Evolutionary conservation across 176 grass and related monocot genomes (phyloP), one percentile per base, ranked within the genome.

Genomic region (Hyparrhenia diplandra): DNA sequence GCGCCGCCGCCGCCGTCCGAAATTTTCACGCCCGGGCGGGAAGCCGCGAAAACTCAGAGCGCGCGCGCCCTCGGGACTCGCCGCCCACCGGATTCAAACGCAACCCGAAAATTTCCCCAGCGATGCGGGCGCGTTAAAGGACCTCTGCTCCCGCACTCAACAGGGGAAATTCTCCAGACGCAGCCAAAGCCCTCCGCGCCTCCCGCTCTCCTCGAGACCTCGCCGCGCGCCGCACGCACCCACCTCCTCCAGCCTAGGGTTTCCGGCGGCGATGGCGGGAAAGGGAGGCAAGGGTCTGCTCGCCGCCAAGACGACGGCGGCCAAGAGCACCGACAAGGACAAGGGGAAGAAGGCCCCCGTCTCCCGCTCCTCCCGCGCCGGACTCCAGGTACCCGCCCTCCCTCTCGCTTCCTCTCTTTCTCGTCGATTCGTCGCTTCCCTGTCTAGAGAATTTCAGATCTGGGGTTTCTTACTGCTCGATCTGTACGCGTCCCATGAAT

Each of bases 261-360:
- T 16, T 47, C 31, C 66, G 57, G 65, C 65, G 28, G 51, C 29
- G 58, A 92, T 95, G 92, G 92, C 82, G 23, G 92, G 89, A 10
- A 92, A 95, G 84, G 92, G 89, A 83, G 92, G 92, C 2, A 95
- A 95, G 62, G 92, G 92, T 5, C 89, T 95, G 46, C 73, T 95
- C 25, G 89, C 89, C 21, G 89, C 89, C 16, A 95, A 90, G 87
- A 95, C 87, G 2, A 92, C 89, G 21, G 85, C 84, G 1, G 85
- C 83, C 57, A 79, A 90, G 61, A 92, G 80, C 86, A 30, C 67
- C 32, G 67, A 73, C 60, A 93, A 93, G 78, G 87, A 83, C 67
- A 94, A 94, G 89, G 89, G n/a, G 80, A 94, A 94, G 84, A 94
- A 89, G 69, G 75, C 85, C 32, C 92, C 92, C 5, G 82, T 94